These are phyloP conservation scores for Lentinula aciculospora DNA, from an alignment of 768 basidiomycete species.

Conservation along the genomic window DNA sequence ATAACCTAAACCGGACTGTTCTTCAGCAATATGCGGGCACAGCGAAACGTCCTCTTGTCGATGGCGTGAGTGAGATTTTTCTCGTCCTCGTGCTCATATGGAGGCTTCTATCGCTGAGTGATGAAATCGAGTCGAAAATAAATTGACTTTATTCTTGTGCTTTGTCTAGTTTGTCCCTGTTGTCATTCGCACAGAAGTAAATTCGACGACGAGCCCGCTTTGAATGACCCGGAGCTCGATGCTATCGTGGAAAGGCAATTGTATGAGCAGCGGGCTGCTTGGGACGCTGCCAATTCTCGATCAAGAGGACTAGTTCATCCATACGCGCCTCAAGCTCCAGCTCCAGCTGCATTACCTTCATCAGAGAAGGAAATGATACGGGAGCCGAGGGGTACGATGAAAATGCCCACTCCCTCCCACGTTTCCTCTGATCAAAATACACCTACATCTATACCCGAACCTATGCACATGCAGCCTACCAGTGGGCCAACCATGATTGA, in stretches of 20 bases:
- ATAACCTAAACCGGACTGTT: neutral
- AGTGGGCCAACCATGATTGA: neutral
- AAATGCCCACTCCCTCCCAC: neutral
- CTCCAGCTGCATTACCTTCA: neutral
- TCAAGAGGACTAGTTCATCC: neutral
- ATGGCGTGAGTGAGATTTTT: neutral
- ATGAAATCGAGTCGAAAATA: too few species aligned
- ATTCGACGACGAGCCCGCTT: neutral
- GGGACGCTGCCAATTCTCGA: neutral
- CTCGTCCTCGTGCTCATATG: neutral
- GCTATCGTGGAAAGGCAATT: slow-evolving; percentile 2
- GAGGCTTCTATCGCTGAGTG: too few species aligned
- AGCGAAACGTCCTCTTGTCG: slow-evolving; percentile 2
- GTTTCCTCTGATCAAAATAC: neutral
- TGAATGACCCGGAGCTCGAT: neutral
- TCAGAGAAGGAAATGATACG: neutral
- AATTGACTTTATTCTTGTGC: neutral
- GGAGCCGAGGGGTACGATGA: neutral
- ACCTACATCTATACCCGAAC: neutral
- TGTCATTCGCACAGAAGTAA: neutral
- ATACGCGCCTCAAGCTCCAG: neutral
- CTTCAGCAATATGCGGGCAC: slow-evolving; percentile 1
- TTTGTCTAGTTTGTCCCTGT: neutral
- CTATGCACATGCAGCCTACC: neutral
- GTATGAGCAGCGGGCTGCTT: slow-evolving; percentile 2